Conservation (phyloP, 371 early-diverging fungal genomes). For the Mucor lusitanicus region DNA sequence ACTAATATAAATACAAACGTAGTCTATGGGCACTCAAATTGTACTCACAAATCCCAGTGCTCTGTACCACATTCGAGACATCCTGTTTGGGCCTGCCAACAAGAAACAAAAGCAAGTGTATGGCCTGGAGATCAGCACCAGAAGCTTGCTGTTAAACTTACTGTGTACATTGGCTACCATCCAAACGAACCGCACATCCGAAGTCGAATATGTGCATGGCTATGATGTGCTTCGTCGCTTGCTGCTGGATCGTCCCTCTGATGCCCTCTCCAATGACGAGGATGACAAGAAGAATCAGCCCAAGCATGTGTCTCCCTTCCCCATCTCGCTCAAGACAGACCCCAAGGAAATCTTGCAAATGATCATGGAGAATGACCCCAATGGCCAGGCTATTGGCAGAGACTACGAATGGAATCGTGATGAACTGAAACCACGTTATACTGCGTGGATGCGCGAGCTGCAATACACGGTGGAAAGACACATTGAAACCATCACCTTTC, state of each 20-base stretch:
- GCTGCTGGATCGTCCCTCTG: slow-evolving; percentile 37
- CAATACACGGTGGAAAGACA: slow-evolving; percentile 46
- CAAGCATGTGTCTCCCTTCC: slow-evolving; percentile 35
- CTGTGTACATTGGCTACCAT: slow-evolving; percentile 49
- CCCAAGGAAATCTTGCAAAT: slow-evolving; percentile 40
- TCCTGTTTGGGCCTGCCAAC: slow-evolving; percentile 44
- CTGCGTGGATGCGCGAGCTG: slow-evolving; percentile 56
- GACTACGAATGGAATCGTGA: slow-evolving; percentile 19
- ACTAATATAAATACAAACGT: neutral
- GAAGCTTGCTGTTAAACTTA: slow-evolving; percentile 35
- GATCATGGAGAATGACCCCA: slow-evolving; percentile 38
- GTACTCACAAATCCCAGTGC: slow-evolving; percentile 41
- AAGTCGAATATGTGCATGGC: slow-evolving; percentile 42
- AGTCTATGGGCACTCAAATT: slow-evolving; percentile 37
- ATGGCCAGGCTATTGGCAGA: slow-evolving; percentile 17
- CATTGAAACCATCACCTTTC: slow-evolving; percentile 52
- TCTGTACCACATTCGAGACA: slow-evolving; percentile 46
- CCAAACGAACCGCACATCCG: slow-evolving; percentile 29
- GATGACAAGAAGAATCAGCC: slow-evolving; percentile 18
- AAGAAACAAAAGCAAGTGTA: slow-evolving; percentile 45
- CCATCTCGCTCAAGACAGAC: slow-evolving; percentile 47
- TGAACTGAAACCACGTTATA: slow-evolving; percentile 39
- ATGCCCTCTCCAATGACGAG: slow-evolving; percentile 15
- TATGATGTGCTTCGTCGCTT: slow-evolving; percentile 50
- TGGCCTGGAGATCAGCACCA: slow-evolving; percentile 40